Base-by-base conservation (phyloP, 169 alveolate genomes). In the Plasmodium vivax region DNA sequence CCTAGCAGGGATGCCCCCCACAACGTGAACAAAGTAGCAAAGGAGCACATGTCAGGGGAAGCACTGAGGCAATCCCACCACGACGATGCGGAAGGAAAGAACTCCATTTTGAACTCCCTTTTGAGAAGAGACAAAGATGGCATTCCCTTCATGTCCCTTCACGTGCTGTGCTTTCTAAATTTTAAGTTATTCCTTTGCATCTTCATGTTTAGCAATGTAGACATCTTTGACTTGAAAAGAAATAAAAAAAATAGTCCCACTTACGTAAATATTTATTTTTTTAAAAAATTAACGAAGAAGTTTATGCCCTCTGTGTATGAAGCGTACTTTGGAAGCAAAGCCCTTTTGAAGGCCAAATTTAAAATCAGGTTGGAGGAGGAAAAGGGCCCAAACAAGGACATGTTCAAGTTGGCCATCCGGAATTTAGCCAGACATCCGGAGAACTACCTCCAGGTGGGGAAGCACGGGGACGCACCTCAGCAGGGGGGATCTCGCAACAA, bases 171-270 rank as follows among this genome's bases (percentile, higher is more conserved):
- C 32, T 74, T 85, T 85, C 36, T 85, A 12, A 85, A 73, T 51
- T 82, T 85, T 47, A 85, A 85, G 23, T 73, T 85, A 85, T 85
- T 85, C 23, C 41, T 85, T 23, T 85, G 93, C 85, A 30, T 85
- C 75, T 85, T 85, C 68, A 73, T 74, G 51, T 85, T 85, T 73
- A 75, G 84, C 93, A 85, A 75, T 85, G 58, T 85, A n/a, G 93
- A 85, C 38, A 85, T 85, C 75, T 85, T 85, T 34, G 93, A 85
- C 56, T 74, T 85, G 23, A 54, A 74, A 32, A 85, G 30, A 47
- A 85, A 85, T 54, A 85, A 85, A 34, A 34, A 5, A 30, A 54
- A 54, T 32, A 85, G 62, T 23, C 93, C 93, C 5, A 51, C 79
- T 32, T 85, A 85, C 74, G 68, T 85, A 45, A 85, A 74, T 27